Evolutionary conservation across 2,329 filamentous ascomycete species (phyloP), one percentile per base, ranked within the genome.

Genomic region (Sporothrix sp.): DNA sequence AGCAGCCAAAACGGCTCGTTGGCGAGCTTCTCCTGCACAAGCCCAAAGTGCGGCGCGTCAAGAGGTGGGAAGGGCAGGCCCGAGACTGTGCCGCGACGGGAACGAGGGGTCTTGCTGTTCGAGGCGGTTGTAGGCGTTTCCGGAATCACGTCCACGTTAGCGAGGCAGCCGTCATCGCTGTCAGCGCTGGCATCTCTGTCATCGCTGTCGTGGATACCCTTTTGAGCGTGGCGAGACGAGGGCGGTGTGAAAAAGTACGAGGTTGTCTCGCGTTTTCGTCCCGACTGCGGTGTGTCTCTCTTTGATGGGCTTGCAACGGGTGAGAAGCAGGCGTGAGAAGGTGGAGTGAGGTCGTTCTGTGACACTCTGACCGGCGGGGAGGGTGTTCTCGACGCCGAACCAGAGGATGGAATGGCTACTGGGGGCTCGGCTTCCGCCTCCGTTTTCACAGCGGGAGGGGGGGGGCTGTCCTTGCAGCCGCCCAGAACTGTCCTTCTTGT

Each of bases 11-110:
- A 95, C 0, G 89, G 85, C 51, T 88, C 76, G 45, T 77, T 66
- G 2, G 81, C 80, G 14, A 95, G 76, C 56, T 82, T 76, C 63
- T 95, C 90, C 63, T 96, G 90, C 33, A 95, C 80, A 2, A 96
- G 74, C 0, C 89, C 89, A 61, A 95, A 95, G 6, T 61, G 65
- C 0, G 72, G 62, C 0, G 77, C 71, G 7, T 75, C 72, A 30
- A 89, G 76, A 0, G 81, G 76, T 0, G 87, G 85, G 56, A 91
- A 87, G 2, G 78, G 76, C 11, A 82, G 70, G 21, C 70, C 69
- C 0, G 79, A 78, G 8, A 82, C 62, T 2, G 66, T 71, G n/a
- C 72, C 71, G 8, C 72, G 71, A 9, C 68, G 65, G 2, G 63
- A 64, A 7, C 68, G 65, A 27, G 14, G 14, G 2, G 14, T n/a